Conservation (phyloP, 257 asterid species). For the Fraxinus quadrangulata region DNA sequence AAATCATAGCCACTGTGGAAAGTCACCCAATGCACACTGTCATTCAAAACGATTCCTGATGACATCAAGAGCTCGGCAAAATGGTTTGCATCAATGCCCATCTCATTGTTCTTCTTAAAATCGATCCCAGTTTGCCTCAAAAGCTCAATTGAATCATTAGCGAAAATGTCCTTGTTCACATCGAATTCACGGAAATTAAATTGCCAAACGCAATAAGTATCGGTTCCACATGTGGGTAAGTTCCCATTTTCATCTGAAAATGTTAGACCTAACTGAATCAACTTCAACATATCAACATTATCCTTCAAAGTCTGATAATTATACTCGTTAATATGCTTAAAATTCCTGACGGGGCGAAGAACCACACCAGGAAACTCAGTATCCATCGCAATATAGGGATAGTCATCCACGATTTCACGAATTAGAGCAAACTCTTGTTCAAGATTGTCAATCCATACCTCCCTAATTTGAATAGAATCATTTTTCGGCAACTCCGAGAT, state of each 20-base stretch:
- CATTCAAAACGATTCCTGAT: conserved; percentile 42
- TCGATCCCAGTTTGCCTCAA: conserved; percentile 41
- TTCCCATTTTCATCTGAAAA: conserved; percentile 45
- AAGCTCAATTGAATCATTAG: conserved; percentile 40
- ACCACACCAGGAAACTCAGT: conserved; percentile 49
- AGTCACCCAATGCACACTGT: conserved; percentile 38
- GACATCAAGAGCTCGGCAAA: conserved; percentile 47
- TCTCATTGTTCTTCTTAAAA: conserved; percentile 37
- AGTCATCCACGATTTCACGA: conserved; percentile 39
- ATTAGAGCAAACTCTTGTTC: conserved; percentile 43
- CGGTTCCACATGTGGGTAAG: conserved; percentile 38
- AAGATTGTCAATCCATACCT: conserved; percentile 46
- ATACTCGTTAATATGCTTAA: conserved; percentile 36
- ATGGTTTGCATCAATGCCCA: conserved; percentile 37
- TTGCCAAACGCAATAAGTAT: conserved; percentile 43
- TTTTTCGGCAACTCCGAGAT: conserved; percentile 38
- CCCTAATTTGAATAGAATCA: conserved; percentile 37
- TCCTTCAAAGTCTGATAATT: conserved; percentile 46
- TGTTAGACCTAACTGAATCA: conserved; percentile 43
- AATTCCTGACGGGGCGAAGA: conserved; percentile 39
- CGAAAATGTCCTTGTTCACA: conserved; percentile 36
- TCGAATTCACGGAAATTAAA: conserved; percentile 46
- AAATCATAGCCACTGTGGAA: conserved; percentile 47
- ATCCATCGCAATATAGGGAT: conserved; percentile 47
- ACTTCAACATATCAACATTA: conserved; percentile 44